phyloP scores from a whole-genome alignment of 164 flowering plant genomes.

The Tetrastigma voinierianum region DNA sequence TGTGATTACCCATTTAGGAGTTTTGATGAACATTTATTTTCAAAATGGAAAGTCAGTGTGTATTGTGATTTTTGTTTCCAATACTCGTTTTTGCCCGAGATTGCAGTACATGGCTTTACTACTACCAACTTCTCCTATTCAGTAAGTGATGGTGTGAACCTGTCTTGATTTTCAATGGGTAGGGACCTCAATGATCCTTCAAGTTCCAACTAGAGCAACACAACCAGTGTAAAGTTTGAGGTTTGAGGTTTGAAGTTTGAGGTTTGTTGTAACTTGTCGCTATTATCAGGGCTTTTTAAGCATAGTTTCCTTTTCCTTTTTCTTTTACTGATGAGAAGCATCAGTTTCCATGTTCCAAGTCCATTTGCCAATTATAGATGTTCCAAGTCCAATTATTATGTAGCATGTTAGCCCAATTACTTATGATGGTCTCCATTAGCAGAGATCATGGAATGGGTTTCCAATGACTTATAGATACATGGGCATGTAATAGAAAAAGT shows the following conservation, averaged over 20 bases:
- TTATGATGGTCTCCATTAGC: conserved; percentile 79
- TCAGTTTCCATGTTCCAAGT: neutral
- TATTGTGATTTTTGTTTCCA: conserved; percentile 90
- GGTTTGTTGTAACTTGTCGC: conserved; percentile 34
- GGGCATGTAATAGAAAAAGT: neutral
- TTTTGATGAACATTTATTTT: no score
- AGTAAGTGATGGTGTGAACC: no score
- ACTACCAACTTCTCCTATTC: conserved; percentile 73
- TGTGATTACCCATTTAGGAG: no score
- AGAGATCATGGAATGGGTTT: conserved; percentile 85
- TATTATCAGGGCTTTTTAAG: neutral
- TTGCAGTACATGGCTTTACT: conserved; percentile 80
- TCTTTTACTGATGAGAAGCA: no score
- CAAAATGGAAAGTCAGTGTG: no score
- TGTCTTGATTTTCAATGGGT: no score
- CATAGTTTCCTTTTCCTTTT: no score
- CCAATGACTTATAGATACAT: conserved; percentile 88
- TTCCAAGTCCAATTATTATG: conserved; percentile 9
- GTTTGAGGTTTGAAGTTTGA: no score
- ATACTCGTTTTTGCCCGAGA: conserved; percentile 80
- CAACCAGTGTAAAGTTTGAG: conserved; percentile 78
- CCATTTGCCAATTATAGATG: neutral
- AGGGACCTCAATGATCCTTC: conserved; percentile 87
- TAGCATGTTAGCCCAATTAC: conserved; percentile 76
- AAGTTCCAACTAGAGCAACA: conserved; percentile 79